These are phyloP conservation scores for Quercus berberidifolia DNA, from an alignment of 306 rosid genomes.

Conservation along the genomic window DNA sequence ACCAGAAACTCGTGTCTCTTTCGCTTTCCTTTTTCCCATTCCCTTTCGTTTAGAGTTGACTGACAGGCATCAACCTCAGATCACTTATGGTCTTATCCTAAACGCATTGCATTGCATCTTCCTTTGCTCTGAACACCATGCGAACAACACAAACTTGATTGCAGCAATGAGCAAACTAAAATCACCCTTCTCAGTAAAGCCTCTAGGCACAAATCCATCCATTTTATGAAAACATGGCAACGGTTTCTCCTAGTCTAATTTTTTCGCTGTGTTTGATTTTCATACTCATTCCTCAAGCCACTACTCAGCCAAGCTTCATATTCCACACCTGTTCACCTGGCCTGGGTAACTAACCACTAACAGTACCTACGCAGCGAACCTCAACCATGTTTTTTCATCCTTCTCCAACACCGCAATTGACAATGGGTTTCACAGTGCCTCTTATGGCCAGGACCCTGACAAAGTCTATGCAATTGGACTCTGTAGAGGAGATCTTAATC, in stretches of 20 bases:
- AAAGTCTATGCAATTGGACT: conserved; percentile 13
- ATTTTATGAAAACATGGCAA: neutral
- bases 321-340: neutral
- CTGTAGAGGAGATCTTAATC: conserved; percentile 31
- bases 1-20: no score
- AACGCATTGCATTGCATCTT: no score
- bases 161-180: no score
- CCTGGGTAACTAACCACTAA: neutral
- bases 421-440: conserved; percentile 31
- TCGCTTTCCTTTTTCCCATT: no score
- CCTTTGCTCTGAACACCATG: no score
- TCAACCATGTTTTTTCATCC: conserved; percentile 2
- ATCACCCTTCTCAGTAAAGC: no score
- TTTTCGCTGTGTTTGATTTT: neutral
- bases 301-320: neutral
- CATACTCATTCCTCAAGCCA: neutral
- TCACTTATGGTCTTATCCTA: no score
- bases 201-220: no score
- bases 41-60: no score
- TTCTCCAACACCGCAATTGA: conserved; percentile 14
- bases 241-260: neutral
- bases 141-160: no score
- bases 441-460: conserved; percentile 8
- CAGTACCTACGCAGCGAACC: conserved; percentile 15
- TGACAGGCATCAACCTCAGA: no score